Evolutionary conservation across 2,329 filamentous ascomycete genomes (phyloP), one percentile per base, ranked within the genome.

Genomic region (Colletotrichum gloeosporioides): DNA sequence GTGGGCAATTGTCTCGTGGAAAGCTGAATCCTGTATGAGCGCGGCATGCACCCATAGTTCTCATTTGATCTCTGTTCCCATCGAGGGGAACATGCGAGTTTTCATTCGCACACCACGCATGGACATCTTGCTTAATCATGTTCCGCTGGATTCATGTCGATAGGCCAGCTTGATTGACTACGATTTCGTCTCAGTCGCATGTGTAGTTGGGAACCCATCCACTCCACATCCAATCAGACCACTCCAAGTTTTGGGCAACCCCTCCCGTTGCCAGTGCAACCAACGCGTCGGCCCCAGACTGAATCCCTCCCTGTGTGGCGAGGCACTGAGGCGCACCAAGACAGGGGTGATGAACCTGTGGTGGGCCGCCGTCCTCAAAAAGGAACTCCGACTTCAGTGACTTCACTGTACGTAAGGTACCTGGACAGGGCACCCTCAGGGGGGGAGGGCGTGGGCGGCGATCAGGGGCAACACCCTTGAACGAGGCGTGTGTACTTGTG

Each of bases 1-100:
- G 3, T 44, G 1, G 8, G 39, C 3, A 4, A 0, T 44, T 44
- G 39, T n/a, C 9, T 44, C 0, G 39, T 1, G 8, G 44, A 49
- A 0, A 6, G 3, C 39, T 18, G 0, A 6, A 0, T 44, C 9
- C 3, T 18, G 39, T 44, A 4, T 0, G 39, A n/a, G 39, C 39
- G 39, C 18, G 39, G 39, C 39, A 12, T 6, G 39, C 39, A 5
- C 3, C 5, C 8, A 6, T 1, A n/a, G 16, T n/a, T n/a, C 8
- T 44, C 8, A 3, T 44, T 10, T 3, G 6, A 44, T 6, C 6
- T 10, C 1, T n/a, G 18, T 44, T 44, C 18, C 3, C 39, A 49
- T 12, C 39, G 9, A 1, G 5, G 2, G 9, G 3, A 49, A 10
- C 18, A 7, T 10, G 4, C 1, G 39, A 12, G 5, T n/a, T 49